A percentile compares a stretch with the other conserved stretches of the same genome.
Conservation (phyloP, 768 basidiomycete genomes). For the Auriculariales sp. region DNA sequence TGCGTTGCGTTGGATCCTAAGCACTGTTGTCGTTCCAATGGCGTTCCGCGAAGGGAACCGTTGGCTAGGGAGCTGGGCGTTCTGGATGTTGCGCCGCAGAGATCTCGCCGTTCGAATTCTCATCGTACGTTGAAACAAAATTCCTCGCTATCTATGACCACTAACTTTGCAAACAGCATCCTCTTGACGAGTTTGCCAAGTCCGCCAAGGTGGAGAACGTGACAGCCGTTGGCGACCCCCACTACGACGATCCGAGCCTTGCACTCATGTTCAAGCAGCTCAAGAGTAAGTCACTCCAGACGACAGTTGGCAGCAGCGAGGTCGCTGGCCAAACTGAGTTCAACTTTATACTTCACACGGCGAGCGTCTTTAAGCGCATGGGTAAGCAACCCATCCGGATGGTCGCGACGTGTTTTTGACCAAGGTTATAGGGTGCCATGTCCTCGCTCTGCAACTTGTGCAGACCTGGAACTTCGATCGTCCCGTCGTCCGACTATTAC, state of each 20-base stretch:
- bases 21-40: constrained; percentile 60
- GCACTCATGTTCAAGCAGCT: constrained; percentile 83
- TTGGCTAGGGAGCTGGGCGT: constrained; percentile 92
- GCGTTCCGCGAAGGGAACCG: constrained; percentile 83
- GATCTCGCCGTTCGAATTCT: constrained; percentile 86
- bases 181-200: constrained; percentile 55
- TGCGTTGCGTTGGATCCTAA: constrained; percentile 53
- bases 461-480: constrained; percentile 84
- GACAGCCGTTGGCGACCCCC: constrained; percentile 61
- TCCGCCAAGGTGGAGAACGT: constrained; percentile 35
- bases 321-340: constrained; percentile 82
- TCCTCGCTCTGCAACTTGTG: constrained; percentile 79
- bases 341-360: constrained; percentile 90
- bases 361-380: constrained; percentile 88
- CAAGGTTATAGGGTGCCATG: constrained; percentile 62
- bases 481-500: constrained; percentile 39
- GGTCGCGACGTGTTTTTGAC: not conserved
- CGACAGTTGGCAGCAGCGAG: constrained; percentile 83
- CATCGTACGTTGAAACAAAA: constrained; percentile 38
- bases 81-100: constrained; percentile 80
- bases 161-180: constrained; percentile 35
- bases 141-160: not conserved
- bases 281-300: constrained; percentile 80
- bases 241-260: constrained; percentile 89
- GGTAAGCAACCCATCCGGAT: constrained; percentile 32